Conservation (phyloP, 1,284 basidiomycete species). For the Trichosporon coremiiforme region DNA sequence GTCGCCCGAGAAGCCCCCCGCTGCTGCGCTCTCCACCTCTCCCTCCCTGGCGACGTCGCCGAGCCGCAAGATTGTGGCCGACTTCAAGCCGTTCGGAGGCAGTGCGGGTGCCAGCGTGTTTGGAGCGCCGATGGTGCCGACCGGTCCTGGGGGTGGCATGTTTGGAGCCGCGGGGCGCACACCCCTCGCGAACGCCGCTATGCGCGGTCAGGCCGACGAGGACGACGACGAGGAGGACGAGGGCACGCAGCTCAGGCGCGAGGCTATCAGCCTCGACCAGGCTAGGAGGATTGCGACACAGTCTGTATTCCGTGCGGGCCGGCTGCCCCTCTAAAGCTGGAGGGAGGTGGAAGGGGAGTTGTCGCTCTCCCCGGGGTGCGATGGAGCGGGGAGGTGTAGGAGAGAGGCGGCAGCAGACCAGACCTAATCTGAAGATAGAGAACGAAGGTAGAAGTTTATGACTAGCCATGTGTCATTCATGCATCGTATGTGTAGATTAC, state of each 20-base stretch:
- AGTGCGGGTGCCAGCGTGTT: conserved; percentile 53
- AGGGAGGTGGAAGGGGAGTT: too few relatives aligned
- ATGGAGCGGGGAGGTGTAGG: not conserved
- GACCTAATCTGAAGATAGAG: not conserved
- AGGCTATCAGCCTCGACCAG: conserved; percentile 83
- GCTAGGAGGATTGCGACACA: conserved; percentile 63
- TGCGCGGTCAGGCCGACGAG: conserved; percentile 61
- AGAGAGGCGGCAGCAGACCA: not conserved
- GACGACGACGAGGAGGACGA: conserved; percentile 58
- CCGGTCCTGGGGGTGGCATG: conserved; percentile 56
- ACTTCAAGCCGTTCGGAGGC: conserved; percentile 82
- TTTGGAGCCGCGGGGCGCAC: conserved; percentile 48
- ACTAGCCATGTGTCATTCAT: conserved; percentile 10
- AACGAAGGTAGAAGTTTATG: not conserved
- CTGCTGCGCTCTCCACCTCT: conserved; percentile 34
- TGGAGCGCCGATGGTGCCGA: conserved; percentile 50
- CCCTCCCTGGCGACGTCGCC: conserved; percentile 56
- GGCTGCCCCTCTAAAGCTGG: conserved; percentile 33
- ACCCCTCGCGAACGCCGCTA: conserved; percentile 41
- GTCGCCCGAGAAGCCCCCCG: conserved; percentile 1
- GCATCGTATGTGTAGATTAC: conserved; percentile 13
- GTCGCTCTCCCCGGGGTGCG: too few relatives aligned
- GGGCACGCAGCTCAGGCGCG: conserved; percentile 68
- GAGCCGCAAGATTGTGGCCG: conserved; percentile 78
- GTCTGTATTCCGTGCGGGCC: conserved; percentile 57